These are phyloP conservation scores for Saccharomycopsis babjevae DNA, from an alignment of 805 yeast genomes.

Conservation along the genomic window DNA sequence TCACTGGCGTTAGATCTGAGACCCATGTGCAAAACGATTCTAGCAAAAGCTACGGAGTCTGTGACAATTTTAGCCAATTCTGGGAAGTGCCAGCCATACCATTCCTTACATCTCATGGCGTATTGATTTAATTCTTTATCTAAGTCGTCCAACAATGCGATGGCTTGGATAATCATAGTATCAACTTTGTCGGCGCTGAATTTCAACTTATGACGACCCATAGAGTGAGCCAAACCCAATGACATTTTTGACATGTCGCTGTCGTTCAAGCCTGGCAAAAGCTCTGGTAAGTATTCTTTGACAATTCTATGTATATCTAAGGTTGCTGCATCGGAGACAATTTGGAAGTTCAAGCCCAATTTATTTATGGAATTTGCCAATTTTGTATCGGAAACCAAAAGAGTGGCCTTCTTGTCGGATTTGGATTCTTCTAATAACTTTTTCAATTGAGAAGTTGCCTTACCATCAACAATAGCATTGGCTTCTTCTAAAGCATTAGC, in stretches of 20 bases:
- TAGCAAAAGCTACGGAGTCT: slow-evolving; percentile 94
- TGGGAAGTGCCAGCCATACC: slow-evolving; percentile 99
- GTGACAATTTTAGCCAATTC: slow-evolving; percentile 95
- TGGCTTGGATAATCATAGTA: slow-evolving; percentile 98
- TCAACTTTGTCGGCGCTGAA: slow-evolving; percentile 98
- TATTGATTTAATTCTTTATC: slow-evolving; percentile 97
- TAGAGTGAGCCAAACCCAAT: slow-evolving; percentile 94
- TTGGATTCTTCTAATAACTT: slow-evolving; percentile 65
- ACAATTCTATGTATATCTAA: slow-evolving; percentile 92
- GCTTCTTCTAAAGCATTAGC: slow-evolving; percentile 96
- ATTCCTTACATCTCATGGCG: slow-evolving; percentile 98
- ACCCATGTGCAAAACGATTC: slow-evolving; percentile 90
- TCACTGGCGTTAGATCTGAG: slow-evolving; percentile 83
- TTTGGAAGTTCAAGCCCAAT: slow-evolving; percentile 75
- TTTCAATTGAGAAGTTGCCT: slow-evolving; percentile 77
- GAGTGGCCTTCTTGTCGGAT: slow-evolving; percentile 72
- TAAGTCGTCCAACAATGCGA: slow-evolving; percentile 89
- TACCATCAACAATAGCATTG: slow-evolving; percentile 84
- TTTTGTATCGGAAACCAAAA: slow-evolving; percentile 91
- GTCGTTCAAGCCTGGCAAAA: slow-evolving; percentile 87
- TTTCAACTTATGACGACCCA: slow-evolving; percentile 96
- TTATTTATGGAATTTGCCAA: slow-evolving; percentile 95
- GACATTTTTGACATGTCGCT: slow-evolving; percentile 87
- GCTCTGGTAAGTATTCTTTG: slow-evolving; percentile 86
- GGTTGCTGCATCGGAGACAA: slow-evolving; percentile 91